Evolutionary conservation across 257 asterid species (phyloP).

Genomic region (Jaltomata sinuosa): DNA sequence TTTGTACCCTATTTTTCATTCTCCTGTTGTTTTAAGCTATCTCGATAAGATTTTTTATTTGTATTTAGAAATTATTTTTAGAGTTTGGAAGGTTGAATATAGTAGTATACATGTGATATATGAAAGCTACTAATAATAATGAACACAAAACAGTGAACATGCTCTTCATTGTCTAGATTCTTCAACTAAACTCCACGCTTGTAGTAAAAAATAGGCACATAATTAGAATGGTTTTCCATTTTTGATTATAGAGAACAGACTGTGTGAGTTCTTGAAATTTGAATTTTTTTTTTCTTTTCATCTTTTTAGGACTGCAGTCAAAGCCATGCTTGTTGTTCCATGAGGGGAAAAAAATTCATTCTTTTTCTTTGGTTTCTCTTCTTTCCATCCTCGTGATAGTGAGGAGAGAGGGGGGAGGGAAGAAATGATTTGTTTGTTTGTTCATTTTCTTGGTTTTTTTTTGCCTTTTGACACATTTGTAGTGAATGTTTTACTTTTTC

Average conservation of each 20-base stretch:
- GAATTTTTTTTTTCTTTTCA: constrained; percentile 12
- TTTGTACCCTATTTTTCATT: too few relatives aligned
- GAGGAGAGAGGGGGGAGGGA: background rate
- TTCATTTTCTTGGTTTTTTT: constrained; percentile 12
- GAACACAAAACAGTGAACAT: constrained; percentile 43
- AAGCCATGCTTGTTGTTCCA: constrained; percentile 57
- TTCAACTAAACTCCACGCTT: constrained; percentile 35
- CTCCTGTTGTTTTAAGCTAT: too few relatives aligned
- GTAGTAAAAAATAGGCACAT: constrained; percentile 9
- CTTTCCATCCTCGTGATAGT: background rate
- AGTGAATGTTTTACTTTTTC: constrained; percentile 12
- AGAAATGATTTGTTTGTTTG: constrained; percentile 14
- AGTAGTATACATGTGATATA: too few relatives aligned
- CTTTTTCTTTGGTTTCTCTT: constrained; percentile 19
- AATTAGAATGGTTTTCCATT: constrained; percentile 21
- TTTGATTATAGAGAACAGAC: too few relatives aligned
- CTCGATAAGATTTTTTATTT: too few relatives aligned
- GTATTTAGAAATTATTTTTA: too few relatives aligned
- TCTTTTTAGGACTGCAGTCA: constrained; percentile 64
- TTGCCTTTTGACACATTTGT: background rate
- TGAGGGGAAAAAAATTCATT: constrained; percentile 5
- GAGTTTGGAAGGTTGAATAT: too few relatives aligned
- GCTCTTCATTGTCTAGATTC: constrained; percentile 45
- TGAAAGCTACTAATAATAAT: too few relatives aligned
- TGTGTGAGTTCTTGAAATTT: constrained; percentile 30